Evolutionary conservation across 1,284 basidiomycete genomes (phyloP).

Genomic region (Apiotrichum akiyoshidainum): DNA sequence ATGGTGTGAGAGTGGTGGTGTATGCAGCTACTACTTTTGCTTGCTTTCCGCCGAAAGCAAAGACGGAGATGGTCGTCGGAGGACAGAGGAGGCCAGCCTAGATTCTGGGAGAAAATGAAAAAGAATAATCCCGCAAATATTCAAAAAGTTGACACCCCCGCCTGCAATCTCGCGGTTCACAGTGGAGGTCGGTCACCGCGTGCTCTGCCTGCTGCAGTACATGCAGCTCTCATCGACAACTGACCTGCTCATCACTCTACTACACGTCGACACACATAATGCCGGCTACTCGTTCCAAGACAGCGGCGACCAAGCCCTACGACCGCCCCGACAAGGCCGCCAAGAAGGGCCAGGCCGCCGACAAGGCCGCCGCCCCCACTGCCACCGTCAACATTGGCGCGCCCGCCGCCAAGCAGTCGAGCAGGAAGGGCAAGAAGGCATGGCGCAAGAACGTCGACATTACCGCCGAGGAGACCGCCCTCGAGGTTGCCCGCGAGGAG

Average conservation of each 20-base stretch:
- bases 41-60: not conserved
- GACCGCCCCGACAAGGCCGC: slow-evolving; percentile 15
- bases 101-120: slow-evolving; percentile 13
- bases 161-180: not conserved
- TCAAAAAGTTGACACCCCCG: slow-evolving; percentile 21
- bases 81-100: not conserved
- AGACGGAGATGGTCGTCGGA: too few species aligned
- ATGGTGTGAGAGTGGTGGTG: slow-evolving; percentile 7
- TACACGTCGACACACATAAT: slow-evolving; percentile 2
- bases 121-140: slow-evolving; percentile 13
- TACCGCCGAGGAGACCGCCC: slow-evolving; percentile 65
- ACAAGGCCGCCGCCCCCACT: slow-evolving; percentile 7
- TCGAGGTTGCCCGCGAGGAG: slow-evolving; percentile 71
- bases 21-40: not conserved
- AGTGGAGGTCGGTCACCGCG: slow-evolving; percentile 13
- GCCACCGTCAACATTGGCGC: slow-evolving; percentile 50
- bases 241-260: not conserved
- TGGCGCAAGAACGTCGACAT: slow-evolving; percentile 92
- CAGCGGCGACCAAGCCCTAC: slow-evolving; percentile 18
- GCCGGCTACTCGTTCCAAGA: slow-evolving; percentile 6
- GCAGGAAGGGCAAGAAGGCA: slow-evolving; percentile 81
- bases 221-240: not conserved
- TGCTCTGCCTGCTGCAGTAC: not conserved
- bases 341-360: slow-evolving; percentile 14
- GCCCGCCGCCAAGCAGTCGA: slow-evolving; percentile 69